Evolutionary conservation across 2,329 filamentous ascomycete genomes (phyloP).

Genomic region (Chaetomiaceae sp.): DNA sequence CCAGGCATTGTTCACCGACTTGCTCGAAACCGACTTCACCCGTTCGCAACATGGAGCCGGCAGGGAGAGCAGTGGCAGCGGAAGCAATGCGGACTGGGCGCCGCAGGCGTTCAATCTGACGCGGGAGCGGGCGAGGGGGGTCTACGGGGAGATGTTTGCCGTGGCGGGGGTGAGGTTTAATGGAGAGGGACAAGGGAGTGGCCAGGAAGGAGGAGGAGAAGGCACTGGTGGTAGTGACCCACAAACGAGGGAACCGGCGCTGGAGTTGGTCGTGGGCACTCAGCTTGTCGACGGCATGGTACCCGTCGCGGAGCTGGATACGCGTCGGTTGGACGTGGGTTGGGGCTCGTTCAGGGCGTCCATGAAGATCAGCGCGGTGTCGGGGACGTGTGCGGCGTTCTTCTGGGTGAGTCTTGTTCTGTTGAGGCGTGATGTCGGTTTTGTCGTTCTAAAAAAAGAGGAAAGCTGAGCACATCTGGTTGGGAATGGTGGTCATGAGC

Average conservation of each 20-base stretch:
- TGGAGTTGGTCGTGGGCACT: constrained; percentile 51
- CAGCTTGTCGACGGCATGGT: constrained; percentile 46
- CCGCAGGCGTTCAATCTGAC: constrained; percentile 62
- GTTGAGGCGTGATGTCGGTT: not conserved
- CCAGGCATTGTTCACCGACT: constrained; percentile 65
- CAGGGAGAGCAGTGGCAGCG: constrained; percentile 19
- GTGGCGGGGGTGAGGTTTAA: constrained; percentile 40
- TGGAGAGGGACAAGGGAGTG: not conserved
- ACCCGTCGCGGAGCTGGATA: constrained; percentile 58
- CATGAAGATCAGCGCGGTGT: constrained; percentile 55
- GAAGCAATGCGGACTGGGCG: constrained; percentile 53
- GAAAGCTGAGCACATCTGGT: not conserved
- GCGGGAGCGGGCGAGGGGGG: constrained; percentile 50
- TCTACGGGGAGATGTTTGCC: constrained; percentile 59
- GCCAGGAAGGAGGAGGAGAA: constrained; percentile 30
- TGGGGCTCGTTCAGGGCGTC: constrained; percentile 64
- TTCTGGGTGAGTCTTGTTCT: constrained; percentile 56
- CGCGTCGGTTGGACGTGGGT: constrained; percentile 53
- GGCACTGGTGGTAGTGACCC: not conserved
- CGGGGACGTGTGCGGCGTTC: constrained; percentile 70
- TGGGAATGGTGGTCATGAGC: not conserved
- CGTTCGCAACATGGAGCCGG: constrained; percentile 32
- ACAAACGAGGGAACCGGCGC: constrained; percentile 35
- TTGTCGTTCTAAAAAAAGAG: not conserved
- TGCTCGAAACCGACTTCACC: constrained; percentile 67